These are phyloP conservation scores for Phyllosticta citribraziliensis DNA, from an alignment of 2,329 filamentous ascomycete genomes.

Conservation along the genomic window DNA sequence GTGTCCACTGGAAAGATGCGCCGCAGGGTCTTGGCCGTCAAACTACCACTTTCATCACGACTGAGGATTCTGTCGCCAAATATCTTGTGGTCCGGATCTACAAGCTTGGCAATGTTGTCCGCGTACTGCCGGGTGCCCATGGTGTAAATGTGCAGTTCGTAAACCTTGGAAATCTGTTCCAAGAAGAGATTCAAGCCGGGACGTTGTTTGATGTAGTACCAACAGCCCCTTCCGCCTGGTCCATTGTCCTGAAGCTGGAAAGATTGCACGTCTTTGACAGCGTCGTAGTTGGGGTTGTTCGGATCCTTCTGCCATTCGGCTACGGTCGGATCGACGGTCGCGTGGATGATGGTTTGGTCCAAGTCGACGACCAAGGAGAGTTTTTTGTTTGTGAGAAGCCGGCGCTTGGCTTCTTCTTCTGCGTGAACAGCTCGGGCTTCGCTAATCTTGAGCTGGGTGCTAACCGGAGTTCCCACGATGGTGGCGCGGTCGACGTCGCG, in stretches of 20 bases:
- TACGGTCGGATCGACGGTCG: slow-evolving; percentile 91
- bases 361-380: slow-evolving; percentile 92
- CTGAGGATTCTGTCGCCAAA: slow-evolving; percentile 95
- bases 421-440: slow-evolving; percentile 67
- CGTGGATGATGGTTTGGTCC: slow-evolving; percentile 97
- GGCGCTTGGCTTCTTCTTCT: slow-evolving; percentile 77
- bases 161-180: slow-evolving; percentile 64
- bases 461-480: slow-evolving; percentile 92
- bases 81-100: slow-evolving; percentile 79
- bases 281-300: slow-evolving; percentile 79
- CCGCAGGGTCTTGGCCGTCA: slow-evolving; percentile 81
- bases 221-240: slow-evolving; percentile 65
- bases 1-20: slow-evolving; percentile 92
- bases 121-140: slow-evolving; percentile 99
- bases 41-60: slow-evolving; percentile 90
- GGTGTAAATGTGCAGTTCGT: slow-evolving; percentile 96
- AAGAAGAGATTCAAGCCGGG: slow-evolving; percentile 78
- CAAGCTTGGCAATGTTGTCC: slow-evolving; percentile 79
- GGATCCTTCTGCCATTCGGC: slow-evolving; percentile 90
- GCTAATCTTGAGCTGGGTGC: slow-evolving; percentile 78
- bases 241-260: slow-evolving; percentile 79
- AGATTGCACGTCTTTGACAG: slow-evolving; percentile 75
- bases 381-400: slow-evolving; percentile 70
- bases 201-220: slow-evolving; percentile 97
- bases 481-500: slow-evolving; percentile 76